Evolutionary conservation across 306 rosid genomes (phyloP).

Genomic region (Cyamopsis tetragonoloba): DNA sequence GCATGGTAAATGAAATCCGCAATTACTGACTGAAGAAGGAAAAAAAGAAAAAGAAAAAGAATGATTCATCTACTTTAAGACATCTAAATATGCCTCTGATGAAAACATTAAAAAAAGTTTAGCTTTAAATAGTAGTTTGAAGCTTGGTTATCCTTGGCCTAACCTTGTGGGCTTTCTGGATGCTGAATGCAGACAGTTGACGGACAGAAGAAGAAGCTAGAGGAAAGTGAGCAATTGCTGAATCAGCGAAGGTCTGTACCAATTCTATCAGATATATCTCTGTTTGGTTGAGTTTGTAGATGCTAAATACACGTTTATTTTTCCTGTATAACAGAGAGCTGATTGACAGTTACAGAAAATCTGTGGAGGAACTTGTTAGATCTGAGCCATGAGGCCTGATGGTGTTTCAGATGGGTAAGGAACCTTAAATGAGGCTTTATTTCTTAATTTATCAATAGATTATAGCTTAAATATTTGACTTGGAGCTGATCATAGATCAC

Average conservation of each 20-base stretch:
- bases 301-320: constrained; percentile 10
- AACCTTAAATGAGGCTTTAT: neutral
- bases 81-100: neutral
- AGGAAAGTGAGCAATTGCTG: constrained; percentile 72
- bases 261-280: neutral
- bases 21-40: too few relatives aligned
- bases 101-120: neutral
- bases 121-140: neutral
- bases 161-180: constrained; percentile 18
- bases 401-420: constrained; percentile 20
- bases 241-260: constrained; percentile 64
- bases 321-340: constrained; percentile 49
- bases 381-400: constrained; percentile 46
- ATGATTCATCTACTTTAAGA: neutral
- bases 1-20: constrained; percentile 2
- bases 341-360: constrained; percentile 58
- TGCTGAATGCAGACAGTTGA: constrained; percentile 74
- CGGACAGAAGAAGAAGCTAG: constrained; percentile 76
- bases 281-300: neutral
- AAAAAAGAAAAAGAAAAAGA: neutral
- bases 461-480: constrained; percentile 3
- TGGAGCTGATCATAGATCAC: neutral
- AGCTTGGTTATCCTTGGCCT: neutral
- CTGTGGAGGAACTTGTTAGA: constrained; percentile 69
- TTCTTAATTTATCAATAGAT: neutral